phyloP scores from a whole-genome alignment of 2,329 filamentous ascomycete genomes.

The Didymella segeticola region DNA sequence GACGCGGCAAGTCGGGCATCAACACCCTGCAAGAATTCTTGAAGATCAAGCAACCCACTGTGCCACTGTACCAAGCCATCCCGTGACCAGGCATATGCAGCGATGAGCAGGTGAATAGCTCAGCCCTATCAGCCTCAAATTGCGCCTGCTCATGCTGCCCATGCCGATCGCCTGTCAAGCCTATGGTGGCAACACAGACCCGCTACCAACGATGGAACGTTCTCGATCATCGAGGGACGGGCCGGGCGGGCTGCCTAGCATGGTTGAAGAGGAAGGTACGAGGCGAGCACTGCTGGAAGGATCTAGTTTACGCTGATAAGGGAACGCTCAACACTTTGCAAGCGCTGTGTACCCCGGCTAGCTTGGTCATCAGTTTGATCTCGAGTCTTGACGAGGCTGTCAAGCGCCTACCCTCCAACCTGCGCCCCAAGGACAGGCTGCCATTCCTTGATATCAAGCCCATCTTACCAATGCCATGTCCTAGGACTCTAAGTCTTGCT shows the following conservation, averaged over 20 bases:
- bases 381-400: neutral
- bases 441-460: too few species aligned
- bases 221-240: conserved; percentile 13
- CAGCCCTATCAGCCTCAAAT: conserved; percentile 1
- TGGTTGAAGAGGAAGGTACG: conserved; percentile 7
- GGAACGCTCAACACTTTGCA: neutral
- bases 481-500: too few species aligned
- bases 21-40: too few species aligned
- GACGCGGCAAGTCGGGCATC: too few species aligned
- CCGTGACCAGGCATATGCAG: neutral
- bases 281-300: neutral
- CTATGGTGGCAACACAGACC: neutral
- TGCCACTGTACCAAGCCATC: neutral
- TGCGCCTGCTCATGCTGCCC: neutral
- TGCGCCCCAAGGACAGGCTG: too few species aligned
- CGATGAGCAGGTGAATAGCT: neutral
- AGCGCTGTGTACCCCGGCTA: neutral
- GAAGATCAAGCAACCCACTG: too few species aligned
- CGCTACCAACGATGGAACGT: conserved; percentile 2
- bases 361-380: neutral
- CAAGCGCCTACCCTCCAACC: too few species aligned
- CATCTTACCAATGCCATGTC: too few species aligned
- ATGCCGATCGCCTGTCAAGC: neutral
- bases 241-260: conserved; percentile 13
- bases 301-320: neutral